A percentile compares a stretch with the other conserved stretches of the same genome.
Conservation (phyloP, 805 yeast species). For the Yamadazyma insecticola region DNA sequence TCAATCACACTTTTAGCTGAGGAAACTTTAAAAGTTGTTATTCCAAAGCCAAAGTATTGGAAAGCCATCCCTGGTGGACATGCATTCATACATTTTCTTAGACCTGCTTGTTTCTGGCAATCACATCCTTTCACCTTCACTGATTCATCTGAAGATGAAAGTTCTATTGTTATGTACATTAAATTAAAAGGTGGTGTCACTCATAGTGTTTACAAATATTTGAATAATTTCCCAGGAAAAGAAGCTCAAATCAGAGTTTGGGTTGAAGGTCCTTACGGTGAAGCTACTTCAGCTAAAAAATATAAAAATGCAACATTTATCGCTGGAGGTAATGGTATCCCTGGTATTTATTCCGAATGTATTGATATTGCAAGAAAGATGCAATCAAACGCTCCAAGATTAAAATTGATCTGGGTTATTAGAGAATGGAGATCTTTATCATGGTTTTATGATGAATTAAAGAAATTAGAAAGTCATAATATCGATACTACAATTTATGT, state of each 20-base stretch:
- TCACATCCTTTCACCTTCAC: slow-evolving; percentile 40
- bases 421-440: slow-evolving; percentile 47
- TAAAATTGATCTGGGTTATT: slow-evolving; percentile 63
- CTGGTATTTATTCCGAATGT: slow-evolving; percentile 49
- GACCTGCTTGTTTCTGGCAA: slow-evolving; percentile 36
- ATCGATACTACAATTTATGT: slow-evolving; percentile 27
- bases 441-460: slow-evolving; percentile 47
- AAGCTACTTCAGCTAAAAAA: slow-evolving; percentile 41
- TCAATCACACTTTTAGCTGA: slow-evolving; percentile 30
- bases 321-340: slow-evolving; percentile 75
- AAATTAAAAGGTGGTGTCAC: slow-evolving; percentile 54
- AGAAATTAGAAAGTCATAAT: slow-evolving; percentile 18
- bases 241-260: slow-evolving; percentile 21
- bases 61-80: slow-evolving; percentile 37
- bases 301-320: slow-evolving; percentile 54
- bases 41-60: slow-evolving; percentile 37
- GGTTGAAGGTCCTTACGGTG: slow-evolving; percentile 65
- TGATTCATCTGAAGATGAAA: slow-evolving; percentile 18
- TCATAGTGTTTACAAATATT: slow-evolving; percentile 21
- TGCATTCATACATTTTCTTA: slow-evolving; percentile 34
- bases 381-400: slow-evolving; percentile 13
- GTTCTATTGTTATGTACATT: slow-evolving; percentile 25
- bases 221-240: slow-evolving; percentile 22
- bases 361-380: slow-evolving; percentile 21
- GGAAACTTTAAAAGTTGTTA: slow-evolving; percentile 33